phyloP scores from a whole-genome alignment of 1,139 yeast genomes.

The Ogataea hybrid region DNA sequence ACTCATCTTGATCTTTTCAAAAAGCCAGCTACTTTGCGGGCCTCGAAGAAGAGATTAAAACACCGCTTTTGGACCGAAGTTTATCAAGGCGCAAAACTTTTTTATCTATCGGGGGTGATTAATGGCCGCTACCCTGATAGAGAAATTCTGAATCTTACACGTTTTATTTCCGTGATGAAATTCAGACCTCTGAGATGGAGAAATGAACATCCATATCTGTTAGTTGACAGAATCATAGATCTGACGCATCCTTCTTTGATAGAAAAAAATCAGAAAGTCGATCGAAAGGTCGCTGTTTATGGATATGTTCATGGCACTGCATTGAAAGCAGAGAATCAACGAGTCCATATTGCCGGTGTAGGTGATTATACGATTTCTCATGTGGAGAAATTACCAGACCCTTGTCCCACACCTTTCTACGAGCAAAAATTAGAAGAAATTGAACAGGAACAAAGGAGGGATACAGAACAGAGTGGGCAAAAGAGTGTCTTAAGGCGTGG shows the following conservation, averaged over 20 bases:
- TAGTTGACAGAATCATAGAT: conserved; percentile 93
- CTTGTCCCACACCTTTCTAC: conserved; percentile 95
- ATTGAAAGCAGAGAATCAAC: conserved; percentile 65
- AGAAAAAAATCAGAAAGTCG: conserved; percentile 75
- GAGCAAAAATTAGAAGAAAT: conserved; percentile 82
- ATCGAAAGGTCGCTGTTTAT: conserved; percentile 85
- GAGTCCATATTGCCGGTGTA: conserved; percentile 92
- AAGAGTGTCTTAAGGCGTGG: conserved; percentile 47
- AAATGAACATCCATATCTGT: conserved; percentile 92
- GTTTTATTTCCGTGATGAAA: conserved; percentile 96
- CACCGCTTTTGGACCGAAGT: conserved; percentile 99
- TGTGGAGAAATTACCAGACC: conserved; percentile 92
- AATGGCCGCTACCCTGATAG: conserved; percentile 98
- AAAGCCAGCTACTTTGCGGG: conserved; percentile 83
- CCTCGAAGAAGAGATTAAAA: conserved; percentile 88
- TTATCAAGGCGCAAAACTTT: conserved; percentile 95
- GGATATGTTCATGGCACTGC: conserved; percentile 97
- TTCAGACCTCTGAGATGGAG: conserved; percentile 98
- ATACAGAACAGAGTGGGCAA: conserved; percentile 57
- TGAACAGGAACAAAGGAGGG: conserved; percentile 67
- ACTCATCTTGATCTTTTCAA: conserved; percentile 95
- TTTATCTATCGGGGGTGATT: conserved; percentile 91
- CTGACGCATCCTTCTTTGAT: conserved; percentile 87
- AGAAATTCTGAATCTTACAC: conserved; percentile 84
- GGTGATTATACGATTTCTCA: conserved; percentile 80